phyloP scores from a whole-genome alignment of 306 rosid species.

The Trichosanthes cucumerina region DNA sequence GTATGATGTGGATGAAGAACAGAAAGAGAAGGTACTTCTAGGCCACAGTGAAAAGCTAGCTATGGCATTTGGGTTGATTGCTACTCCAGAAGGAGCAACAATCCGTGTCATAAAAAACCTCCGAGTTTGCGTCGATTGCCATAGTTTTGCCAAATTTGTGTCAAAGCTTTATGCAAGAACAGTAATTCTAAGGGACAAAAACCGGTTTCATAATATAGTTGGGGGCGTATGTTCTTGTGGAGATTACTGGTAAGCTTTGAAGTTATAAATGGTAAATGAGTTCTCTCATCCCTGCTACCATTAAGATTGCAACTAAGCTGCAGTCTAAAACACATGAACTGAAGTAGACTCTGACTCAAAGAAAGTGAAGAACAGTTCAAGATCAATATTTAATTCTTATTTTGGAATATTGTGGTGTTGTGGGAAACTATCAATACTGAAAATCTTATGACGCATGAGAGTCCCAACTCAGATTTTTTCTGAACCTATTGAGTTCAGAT shows the following conservation, averaged over 20 bases:
- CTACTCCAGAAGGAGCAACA: conserved; percentile 34
- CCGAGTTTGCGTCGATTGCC: conserved; percentile 87
- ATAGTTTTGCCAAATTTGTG: conserved; percentile 67
- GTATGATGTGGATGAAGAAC: conserved; percentile 81
- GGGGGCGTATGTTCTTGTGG: conserved; percentile 77
- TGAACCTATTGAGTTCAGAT: not conserved
- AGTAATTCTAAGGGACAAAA: conserved; percentile 67
- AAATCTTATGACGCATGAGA: not conserved
- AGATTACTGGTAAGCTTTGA: conserved; percentile 56
- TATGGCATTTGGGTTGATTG: conserved; percentile 62
- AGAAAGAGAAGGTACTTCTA: conserved; percentile 72
- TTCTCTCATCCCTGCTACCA: not conserved
- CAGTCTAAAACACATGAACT: not conserved
- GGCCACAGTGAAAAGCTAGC: conserved; percentile 84
- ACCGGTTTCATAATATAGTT: conserved; percentile 60
- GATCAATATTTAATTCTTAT: not conserved
- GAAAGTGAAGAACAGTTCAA: not conserved
- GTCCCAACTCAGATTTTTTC: not conserved
- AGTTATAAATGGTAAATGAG: not conserved
- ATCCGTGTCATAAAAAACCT: conserved; percentile 74
- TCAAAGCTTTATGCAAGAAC: conserved; percentile 48
- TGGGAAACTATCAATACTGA: not conserved
- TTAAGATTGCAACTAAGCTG: not conserved
- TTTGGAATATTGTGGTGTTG: not conserved
- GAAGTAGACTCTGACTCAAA: not conserved